Percentiles rank a stretch among this genome's conserved stretches.
Conservation (phyloP, 345 rosid genomes). For the Brassica juncea region DNA sequence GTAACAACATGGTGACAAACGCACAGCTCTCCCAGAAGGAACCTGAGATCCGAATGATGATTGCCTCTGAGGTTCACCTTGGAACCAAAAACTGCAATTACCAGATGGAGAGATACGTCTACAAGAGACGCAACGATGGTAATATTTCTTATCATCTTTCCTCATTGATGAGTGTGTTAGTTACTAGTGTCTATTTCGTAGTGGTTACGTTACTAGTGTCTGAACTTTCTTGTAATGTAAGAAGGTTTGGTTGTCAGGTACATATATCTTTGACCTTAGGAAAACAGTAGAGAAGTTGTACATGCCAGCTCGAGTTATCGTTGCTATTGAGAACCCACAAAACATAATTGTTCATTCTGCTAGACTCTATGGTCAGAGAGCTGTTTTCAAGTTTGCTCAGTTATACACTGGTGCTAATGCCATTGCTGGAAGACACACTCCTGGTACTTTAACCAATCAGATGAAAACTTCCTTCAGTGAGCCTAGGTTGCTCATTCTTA, state of each 20-base stretch:
- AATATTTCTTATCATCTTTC: not conserved
- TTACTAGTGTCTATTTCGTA: too few species aligned
- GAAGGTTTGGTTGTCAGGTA: conserved; percentile 41
- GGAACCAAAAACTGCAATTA: conserved; percentile 79
- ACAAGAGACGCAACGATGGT: conserved; percentile 85
- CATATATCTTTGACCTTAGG: conserved; percentile 71
- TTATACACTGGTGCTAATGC: conserved; percentile 69
- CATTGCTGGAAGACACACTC: conserved; percentile 87
- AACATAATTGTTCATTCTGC: conserved; percentile 88
- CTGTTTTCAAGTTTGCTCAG: conserved; percentile 78
- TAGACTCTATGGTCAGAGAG: conserved; percentile 84
- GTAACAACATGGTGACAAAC: conserved; percentile 25
- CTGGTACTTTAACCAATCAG: conserved; percentile 88
- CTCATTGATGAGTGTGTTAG: not conserved
- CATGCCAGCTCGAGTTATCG: conserved; percentile 75
- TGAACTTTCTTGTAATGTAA: not conserved
- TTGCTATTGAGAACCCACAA: conserved; percentile 68
- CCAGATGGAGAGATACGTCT: conserved; percentile 81
- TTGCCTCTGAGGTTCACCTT: conserved; percentile 76
- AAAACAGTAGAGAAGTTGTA: conserved; percentile 80
- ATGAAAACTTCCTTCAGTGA: conserved; percentile 76
- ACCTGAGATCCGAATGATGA: conserved; percentile 70
- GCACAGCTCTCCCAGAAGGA: conserved; percentile 58
- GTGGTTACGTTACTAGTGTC: not conserved
- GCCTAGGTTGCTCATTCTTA: conserved; percentile 78